Evolutionary conservation across 2,329 filamentous ascomycete species (phyloP), one percentile per base, ranked within the genome.

Genomic region (Camillea tinctor): DNA sequence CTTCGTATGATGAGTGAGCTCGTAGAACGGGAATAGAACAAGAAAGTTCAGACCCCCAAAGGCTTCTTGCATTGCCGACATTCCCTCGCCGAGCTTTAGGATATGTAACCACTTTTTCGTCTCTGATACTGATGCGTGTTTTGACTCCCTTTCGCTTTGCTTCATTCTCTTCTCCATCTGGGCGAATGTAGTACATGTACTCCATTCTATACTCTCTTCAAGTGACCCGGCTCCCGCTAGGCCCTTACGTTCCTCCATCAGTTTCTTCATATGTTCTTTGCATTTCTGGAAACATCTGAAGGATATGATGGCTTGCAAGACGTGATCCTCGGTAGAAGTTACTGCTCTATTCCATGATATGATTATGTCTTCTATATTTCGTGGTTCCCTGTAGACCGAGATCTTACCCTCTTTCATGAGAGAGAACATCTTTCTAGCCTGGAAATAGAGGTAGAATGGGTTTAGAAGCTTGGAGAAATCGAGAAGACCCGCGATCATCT

Each of bases 1-100:
- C 17, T 49, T n/a, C 3, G 54, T 60, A 19, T 13, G 17, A 15
- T 20, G 3, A 24, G 22, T 5, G 6, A 57, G 49, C 30, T 62
- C 58, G n/a, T 54, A 3, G 26, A 62, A 30, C 13, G 60, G 60
- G n/a, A 62, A 60, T 9, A 60, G 19, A 4, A 54, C 3, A 1
- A 60, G 36, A 21, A 62, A 60, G 17, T 40, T 8, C 13, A 52
- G 23, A 7, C 55, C 57, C n/a, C 54, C 54, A 20, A 54, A 56
- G 54, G 51, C 58, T 2, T 58, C 24, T 17, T 50, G 11, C 0
- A 62, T 49, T 19, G 52, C 49, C 19, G 50, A 58, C 21, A 62
- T 55, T 13, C 26, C 44, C 30, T 24, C 30, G 6, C 60, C 60
- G 26, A 55, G 26, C 40, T 26, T 50, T 9, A 55, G 50, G 15